phyloP scores from a whole-genome alignment of 2,329 filamentous ascomycete genomes.

The Cladorrhinum sp. region DNA sequence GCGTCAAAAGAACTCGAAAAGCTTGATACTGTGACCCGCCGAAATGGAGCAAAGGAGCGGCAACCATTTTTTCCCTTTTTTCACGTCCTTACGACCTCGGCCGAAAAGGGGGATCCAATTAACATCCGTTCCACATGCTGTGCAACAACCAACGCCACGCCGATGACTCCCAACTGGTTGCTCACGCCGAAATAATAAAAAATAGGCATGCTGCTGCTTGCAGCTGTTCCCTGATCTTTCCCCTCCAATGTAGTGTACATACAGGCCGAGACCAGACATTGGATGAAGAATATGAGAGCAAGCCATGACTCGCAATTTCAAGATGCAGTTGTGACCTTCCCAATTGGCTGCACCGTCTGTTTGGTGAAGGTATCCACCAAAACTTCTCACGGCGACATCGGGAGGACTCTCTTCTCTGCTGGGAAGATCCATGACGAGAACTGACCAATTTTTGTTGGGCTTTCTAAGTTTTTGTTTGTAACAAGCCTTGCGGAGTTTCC shows the following conservation, averaged over 20 bases:
- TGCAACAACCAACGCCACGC: neutral
- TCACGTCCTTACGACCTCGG: neutral
- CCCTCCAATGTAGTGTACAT: neutral
- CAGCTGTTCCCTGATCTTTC: too few species aligned
- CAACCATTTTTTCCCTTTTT: too few species aligned
- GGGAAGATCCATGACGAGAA: neutral
- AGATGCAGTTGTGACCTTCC: conserved; percentile 8
- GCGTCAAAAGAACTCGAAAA: too few species aligned
- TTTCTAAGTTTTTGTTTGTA: neutral
- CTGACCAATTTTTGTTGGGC: neutral
- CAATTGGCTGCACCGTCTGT: neutral
- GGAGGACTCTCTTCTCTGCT: neutral
- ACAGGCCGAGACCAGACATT: conserved; percentile 13
- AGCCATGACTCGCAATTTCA: conserved; percentile 16
- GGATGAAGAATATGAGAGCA: conserved; percentile 6
- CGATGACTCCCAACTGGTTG: neutral
- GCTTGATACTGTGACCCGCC: too few species aligned
- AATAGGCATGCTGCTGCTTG: too few species aligned
- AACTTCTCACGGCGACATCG: neutral
- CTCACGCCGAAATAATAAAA: neutral
- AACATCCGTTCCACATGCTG: neutral
- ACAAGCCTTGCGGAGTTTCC: neutral
- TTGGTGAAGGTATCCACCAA: neutral
- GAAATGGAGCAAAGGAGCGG: too few species aligned
- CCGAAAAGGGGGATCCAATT: neutral